A percentile compares a stretch with the other conserved stretches of the same genome.
Conservation (phyloP, 768 basidiomycete species). For the Psilocybe subaeruginosa region DNA sequence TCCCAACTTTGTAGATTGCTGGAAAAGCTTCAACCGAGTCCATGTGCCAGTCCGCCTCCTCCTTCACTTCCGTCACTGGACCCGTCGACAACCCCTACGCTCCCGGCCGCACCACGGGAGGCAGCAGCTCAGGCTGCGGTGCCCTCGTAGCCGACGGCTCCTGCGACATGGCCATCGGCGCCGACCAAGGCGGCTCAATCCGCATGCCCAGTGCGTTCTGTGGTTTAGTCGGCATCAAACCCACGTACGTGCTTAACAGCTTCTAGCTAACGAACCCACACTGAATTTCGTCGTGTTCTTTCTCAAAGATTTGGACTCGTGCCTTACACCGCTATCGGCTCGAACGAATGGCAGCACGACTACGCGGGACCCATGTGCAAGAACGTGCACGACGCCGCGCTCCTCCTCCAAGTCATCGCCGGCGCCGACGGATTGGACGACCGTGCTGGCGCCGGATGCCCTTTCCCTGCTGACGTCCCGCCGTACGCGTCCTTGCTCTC, state of each 20-base stretch:
- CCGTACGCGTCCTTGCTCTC: conserved; percentile 33
- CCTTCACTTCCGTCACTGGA: conserved; percentile 29
- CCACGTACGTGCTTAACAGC: conserved; percentile 14
- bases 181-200: conserved; percentile 50
- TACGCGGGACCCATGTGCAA: conserved; percentile 43
- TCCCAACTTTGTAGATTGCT: conserved; percentile 10
- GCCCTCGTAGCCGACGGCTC: conserved; percentile 40
- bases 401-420: conserved; percentile 43
- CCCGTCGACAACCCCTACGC: conserved; percentile 48
- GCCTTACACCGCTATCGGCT: conserved; percentile 48
- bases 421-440: conserved; percentile 49
- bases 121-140: conserved; percentile 46
- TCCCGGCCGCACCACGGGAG: conserved; percentile 42
- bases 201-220: conserved; percentile 44
- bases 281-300: not conserved
- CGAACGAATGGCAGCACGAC: conserved; percentile 40
- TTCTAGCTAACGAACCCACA: not conserved
- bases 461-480: conserved; percentile 19
- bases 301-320: conserved; percentile 40
- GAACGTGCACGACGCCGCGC: conserved; percentile 41
- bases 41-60: conserved; percentile 26
- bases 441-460: conserved; percentile 26
- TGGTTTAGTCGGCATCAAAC: conserved; percentile 40
- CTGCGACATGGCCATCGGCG: conserved; percentile 48
- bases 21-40: conserved; percentile 26